phyloP scores from a whole-genome alignment of 2,329 filamentous ascomycete species.

The Colletotrichum scovillei region DNA sequence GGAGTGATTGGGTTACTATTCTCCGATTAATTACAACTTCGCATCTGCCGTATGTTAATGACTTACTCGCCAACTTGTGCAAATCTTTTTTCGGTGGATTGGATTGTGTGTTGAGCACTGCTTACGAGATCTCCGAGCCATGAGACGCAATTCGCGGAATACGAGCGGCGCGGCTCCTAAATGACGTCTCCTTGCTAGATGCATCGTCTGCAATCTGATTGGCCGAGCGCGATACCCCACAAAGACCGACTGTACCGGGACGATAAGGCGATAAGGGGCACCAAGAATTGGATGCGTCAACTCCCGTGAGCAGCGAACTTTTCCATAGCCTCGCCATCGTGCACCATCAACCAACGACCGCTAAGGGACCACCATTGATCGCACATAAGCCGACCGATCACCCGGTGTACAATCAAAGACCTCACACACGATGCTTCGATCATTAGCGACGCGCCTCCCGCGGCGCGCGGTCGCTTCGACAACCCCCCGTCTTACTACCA shows the following conservation, averaged over 20 bases:
- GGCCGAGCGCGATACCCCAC: background rate
- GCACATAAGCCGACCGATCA: background rate
- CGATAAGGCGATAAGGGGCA: constrained; percentile 31
- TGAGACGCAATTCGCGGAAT: background rate
- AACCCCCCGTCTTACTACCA: constrained; percentile 9
- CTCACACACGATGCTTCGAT: constrained; percentile 30
- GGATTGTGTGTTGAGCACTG: background rate
- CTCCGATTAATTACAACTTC: too few species aligned
- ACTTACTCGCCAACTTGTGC: background rate
- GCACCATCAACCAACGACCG: constrained; percentile 7
- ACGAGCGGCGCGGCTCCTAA: background rate
- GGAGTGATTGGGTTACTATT: too few species aligned
- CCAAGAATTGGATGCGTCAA: constrained; percentile 7
- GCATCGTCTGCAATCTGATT: constrained; percentile 12
- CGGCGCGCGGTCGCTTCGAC: constrained; percentile 16
- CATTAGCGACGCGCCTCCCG: constrained; percentile 36
- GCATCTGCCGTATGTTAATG: too few species aligned
- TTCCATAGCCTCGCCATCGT: constrained; percentile 14
- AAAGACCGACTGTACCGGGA: constrained; percentile 2
- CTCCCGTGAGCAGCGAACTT: constrained; percentile 26
- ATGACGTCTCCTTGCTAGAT: constrained; percentile 29
- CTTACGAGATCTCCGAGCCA: background rate
- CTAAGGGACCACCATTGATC: constrained; percentile 10
- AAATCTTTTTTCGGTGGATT: background rate
- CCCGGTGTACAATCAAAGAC: background rate